Base-by-base conservation (phyloP, 1,284 basidiomycete species). In the Rhodotorula sp. region DNA sequence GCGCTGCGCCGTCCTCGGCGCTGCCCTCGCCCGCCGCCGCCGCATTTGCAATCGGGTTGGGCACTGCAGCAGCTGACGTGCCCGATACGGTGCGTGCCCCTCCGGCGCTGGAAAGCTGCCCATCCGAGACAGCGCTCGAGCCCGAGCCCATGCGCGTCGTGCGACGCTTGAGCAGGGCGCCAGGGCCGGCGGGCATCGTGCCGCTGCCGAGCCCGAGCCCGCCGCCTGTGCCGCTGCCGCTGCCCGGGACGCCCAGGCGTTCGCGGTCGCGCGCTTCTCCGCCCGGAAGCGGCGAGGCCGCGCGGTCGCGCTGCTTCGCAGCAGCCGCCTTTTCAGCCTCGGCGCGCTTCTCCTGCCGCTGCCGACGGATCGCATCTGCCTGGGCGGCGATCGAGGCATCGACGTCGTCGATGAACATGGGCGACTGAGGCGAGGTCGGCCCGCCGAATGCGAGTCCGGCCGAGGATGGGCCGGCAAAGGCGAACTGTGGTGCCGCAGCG, bases 351-450 rank as follows among this genome's bases (percentile, higher is more conserved):
- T 72, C 73, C 42, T 53, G 50, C 34, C 73, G 52, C 50, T 73
- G 65, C 25, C 72, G 68, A 8, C 73, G 60, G 59, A 76, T 76
- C 49, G 67, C 64, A 27, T 73, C 71, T 5, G 68, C 75, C 58
- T 77, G 73, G 1, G 56, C 57, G 13, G 71, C 71, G 44, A 76
- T 76, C 49, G 67, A 68, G 14, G 48, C 8, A 12, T 76, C 74
- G 42, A 76, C 74, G 27, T 76, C 74, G 61, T 76, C 72, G 25
- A 67, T 34, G 12, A 58, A 9, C 19, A 55, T 48, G 19, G 46
- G 13, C 12, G 14, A 7, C 13, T n/a, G 23, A n/a, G 48, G 53
- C 3, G 21, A 19, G 53, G 54, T 1, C n/a, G 34, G 34, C 34
- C 34, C 34, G 34, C 34, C 34, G 34, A 34, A 34, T 2, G 34